A percentile compares a stretch with the other conserved stretches of the same genome.
These are phyloP conservation scores for Eutrema yunnanense DNA, from an alignment of 345 rosid genomes.

Conservation along the genomic window DNA sequence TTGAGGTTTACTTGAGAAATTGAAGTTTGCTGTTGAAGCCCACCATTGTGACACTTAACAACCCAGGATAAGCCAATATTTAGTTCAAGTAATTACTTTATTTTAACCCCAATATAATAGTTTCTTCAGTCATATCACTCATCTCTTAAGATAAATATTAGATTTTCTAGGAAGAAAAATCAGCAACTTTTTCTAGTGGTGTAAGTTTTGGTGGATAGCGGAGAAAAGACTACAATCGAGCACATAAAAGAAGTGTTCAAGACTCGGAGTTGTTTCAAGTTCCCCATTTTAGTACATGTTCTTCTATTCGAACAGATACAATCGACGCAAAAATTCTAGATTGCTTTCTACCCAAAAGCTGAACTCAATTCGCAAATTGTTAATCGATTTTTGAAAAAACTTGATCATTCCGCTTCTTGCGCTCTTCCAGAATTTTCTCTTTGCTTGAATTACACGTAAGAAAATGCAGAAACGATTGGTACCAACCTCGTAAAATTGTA, in stretches of 20 bases:
- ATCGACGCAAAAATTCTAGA: neutral
- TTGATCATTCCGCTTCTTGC: neutral
- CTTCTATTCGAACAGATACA: neutral
- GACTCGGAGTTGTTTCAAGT: neutral
- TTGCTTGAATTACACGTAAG: neutral
- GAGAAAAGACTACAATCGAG: neutral
- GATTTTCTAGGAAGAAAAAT: neutral
- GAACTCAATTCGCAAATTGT: neutral
- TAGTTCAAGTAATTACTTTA: neutral
- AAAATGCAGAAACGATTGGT: neutral
- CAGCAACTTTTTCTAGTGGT: neutral
- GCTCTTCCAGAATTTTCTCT: neutral
- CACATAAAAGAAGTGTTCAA: neutral
- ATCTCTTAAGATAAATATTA: neutral
- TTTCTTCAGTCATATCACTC: neutral
- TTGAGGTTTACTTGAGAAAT: neutral
- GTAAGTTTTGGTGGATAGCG: neutral
- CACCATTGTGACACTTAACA: neutral
- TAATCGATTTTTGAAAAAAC: neutral
- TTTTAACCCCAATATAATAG: neutral
- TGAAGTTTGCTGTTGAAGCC: neutral
- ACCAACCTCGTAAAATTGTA: neutral
- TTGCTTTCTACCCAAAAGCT: constrained; percentile 7
- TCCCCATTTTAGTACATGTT: neutral
- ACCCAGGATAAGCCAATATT: neutral